These are phyloP conservation scores for Apiotrichum gracile DNA, from an alignment of 1,284 basidiomycete genomes.

Conservation along the genomic window DNA sequence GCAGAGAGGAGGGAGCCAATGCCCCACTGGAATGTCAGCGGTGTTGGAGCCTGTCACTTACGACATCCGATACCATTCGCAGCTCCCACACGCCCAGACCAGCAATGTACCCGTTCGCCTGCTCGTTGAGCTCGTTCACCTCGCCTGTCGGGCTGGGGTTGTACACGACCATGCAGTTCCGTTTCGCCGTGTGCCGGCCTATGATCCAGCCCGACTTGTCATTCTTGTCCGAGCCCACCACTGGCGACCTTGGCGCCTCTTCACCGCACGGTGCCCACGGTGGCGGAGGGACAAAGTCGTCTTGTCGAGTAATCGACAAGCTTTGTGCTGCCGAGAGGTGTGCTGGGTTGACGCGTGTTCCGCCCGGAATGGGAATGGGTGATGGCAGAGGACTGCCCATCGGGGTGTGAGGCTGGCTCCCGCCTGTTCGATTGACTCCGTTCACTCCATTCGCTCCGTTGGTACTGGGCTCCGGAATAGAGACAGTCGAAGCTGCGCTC, in stretches of 20 bases:
- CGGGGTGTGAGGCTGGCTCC: too few species aligned
- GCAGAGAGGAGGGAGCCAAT: conserved; percentile 14
- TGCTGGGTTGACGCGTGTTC: background rate
- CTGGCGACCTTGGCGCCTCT: too few species aligned
- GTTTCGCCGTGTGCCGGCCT: background rate
- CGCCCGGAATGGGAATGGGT: background rate
- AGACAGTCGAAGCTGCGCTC: too few species aligned
- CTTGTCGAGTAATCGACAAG: conserved; percentile 1
- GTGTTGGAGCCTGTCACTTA: background rate
- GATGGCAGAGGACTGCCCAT: background rate
- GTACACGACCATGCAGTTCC: conserved; percentile 10
- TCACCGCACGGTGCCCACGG: background rate
- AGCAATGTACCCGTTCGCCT: conserved; percentile 6
- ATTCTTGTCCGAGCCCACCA: background rate
- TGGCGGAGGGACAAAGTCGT: background rate
- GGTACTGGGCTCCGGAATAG: too few species aligned
- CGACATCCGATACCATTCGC: conserved; percentile 16
- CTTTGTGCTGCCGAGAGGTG: background rate
- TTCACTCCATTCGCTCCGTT: too few species aligned
- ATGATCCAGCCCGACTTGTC: background rate
- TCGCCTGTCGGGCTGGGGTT: conserved; percentile 22
- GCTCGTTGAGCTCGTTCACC: conserved; percentile 13
- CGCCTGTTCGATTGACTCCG: too few species aligned
- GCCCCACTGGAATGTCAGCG: conserved; percentile 10
- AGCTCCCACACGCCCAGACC: conserved; percentile 19